Evolutionary conservation across 1,284 basidiomycete genomes (phyloP), one percentile per base, ranked within the genome.

Genomic region (Tilletia walkeri): DNA sequence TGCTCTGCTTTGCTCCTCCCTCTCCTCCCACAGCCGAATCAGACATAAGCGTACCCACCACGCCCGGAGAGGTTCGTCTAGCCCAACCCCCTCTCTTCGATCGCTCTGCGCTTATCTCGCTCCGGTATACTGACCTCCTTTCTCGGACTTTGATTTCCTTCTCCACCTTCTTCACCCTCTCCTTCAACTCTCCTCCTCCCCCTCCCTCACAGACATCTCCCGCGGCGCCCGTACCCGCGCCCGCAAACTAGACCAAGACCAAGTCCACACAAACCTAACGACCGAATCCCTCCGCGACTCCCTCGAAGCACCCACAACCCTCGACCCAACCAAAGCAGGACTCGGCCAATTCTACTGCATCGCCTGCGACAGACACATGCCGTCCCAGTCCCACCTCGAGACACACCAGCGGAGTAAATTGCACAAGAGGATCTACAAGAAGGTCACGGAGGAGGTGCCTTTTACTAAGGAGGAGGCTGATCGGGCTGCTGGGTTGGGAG

Each of bases 291-390:
- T 76, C 75, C 75, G 77, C 45, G 73, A 74, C 20, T 75, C 48
- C 30, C 73, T 81, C 45, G 76, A 78, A 56, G 74, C 78, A n/a
- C 82, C 82, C 18, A 73, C 73, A 10, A 74, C 77, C 69, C 74
- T 82, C 54, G 80, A 83, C 65, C 72, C 80, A 16, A 80, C 83
- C 67, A 79, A 79, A 71, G 76, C 81, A n/a, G 82, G 82, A 69
- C 76, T 83, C 65, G 82, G 82, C 48, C 77, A 80, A 34, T 82
- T 82, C 71, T 82, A 83, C 74, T 83, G 82, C 67, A 76, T 82
- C 45, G 76, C 80, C 54, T 83, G 82, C 73, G 82, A 83, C 63
- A 78, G 82, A 14, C 73, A 82, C 72, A 82, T 83, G 36, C 79
- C 81, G 50, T 73, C 72, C 48, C 71, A 74, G 36, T 78, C 78